Evolutionary conservation across 1,284 basidiomycete genomes (phyloP).

Genomic region (Ustilago tritici): DNA sequence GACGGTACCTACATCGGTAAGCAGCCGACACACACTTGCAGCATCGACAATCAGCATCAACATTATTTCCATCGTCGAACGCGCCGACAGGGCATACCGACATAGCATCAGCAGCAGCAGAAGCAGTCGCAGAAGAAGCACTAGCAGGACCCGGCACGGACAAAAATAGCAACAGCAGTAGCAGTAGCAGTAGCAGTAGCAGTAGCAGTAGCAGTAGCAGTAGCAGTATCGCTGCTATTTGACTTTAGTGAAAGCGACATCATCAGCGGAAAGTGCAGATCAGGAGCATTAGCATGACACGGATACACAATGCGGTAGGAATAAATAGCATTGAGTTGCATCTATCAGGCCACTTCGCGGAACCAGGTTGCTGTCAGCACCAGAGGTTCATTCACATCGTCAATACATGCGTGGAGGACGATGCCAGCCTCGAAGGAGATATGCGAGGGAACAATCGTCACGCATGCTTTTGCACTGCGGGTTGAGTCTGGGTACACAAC

Average conservation of each 20-base stretch:
- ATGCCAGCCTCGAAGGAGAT: not conserved
- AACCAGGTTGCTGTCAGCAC: too few species aligned
- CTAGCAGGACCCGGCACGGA: not conserved
- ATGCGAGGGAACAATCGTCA: not conserved
- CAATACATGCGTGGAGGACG: not conserved
- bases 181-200: not conserved
- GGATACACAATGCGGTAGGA: too few species aligned
- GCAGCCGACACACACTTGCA: slow-evolving; percentile 25
- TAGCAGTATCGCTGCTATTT: not conserved
- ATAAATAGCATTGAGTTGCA: too few species aligned
- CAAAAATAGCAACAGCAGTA: slow-evolving; percentile 1
- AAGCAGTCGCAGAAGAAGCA: not conserved
- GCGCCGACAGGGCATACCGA: not conserved
- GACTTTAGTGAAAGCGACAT: not conserved
- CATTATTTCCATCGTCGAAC: slow-evolving; percentile 2
- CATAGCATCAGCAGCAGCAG: slow-evolving; percentile 1
- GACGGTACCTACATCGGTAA: slow-evolving; percentile 91
- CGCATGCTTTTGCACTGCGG: not conserved
- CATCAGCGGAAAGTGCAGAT: not conserved
- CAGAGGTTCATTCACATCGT: not conserved
- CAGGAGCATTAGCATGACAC: not conserved
- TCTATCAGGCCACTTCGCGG: too few species aligned
- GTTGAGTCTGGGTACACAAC: not conserved
- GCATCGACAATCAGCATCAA: slow-evolving; percentile 1
- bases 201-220: slow-evolving; percentile 3